phyloP scores from a whole-genome alignment of 2,329 filamentous ascomycete species.

The Aspergillus sp. region DNA sequence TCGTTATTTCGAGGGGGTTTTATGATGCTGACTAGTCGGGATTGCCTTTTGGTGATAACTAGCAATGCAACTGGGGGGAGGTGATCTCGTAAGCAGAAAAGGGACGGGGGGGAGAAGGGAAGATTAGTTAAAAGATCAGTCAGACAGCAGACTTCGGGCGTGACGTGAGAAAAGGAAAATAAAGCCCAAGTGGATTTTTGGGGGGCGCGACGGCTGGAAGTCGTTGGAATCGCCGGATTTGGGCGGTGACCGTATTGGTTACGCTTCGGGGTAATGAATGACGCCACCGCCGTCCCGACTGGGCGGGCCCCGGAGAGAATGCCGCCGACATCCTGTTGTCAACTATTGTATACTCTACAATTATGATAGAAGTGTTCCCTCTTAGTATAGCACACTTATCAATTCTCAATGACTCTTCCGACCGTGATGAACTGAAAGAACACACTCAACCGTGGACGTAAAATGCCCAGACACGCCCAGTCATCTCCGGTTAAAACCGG shows the following conservation, averaged over 20 bases:
- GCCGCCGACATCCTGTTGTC: neutral
- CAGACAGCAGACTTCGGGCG: neutral
- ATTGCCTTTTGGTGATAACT: constrained; percentile 2
- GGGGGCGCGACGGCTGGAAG: neutral
- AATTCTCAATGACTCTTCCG: no score
- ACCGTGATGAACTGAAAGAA: no score
- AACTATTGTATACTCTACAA: no score
- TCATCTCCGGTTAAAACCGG: neutral
- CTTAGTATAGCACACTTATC: no score
- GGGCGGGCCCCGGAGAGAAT: no score
- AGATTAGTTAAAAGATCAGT: constrained; percentile 18
- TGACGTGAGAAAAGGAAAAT: constrained; percentile 1
- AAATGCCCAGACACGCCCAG: no score
- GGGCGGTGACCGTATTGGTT: neutral
- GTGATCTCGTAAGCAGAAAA: constrained; percentile 27
- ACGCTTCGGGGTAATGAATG: neutral
- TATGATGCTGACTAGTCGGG: constrained; percentile 14
- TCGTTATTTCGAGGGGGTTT: neutral
- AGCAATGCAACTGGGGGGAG: neutral
- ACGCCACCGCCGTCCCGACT: neutral
- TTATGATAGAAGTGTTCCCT: no score
- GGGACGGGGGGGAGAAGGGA: constrained; percentile 5
- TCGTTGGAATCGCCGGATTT: neutral
- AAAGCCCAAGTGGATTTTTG: neutral
- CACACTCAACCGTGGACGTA: no score